These are phyloP conservation scores for Arachnomyces sp. DNA, from an alignment of 2,329 filamentous ascomycete genomes.

Conservation along the genomic window DNA sequence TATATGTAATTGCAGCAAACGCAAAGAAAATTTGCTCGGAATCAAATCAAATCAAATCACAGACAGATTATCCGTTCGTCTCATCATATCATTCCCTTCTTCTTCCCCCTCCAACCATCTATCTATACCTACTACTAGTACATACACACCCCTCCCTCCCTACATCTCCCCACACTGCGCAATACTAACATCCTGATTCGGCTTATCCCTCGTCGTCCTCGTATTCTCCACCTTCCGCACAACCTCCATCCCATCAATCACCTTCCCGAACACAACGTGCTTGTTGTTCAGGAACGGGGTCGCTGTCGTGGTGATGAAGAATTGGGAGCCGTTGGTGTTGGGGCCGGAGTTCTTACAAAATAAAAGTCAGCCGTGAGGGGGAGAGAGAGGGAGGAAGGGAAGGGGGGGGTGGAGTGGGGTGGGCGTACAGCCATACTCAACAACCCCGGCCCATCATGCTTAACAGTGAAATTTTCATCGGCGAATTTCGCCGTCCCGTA, in stretches of 20 bases:
- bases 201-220: slow-evolving; percentile 65
- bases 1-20: too few species aligned
- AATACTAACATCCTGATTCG: slow-evolving; percentile 75
- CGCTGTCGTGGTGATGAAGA: slow-evolving; percentile 88
- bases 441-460: slow-evolving; percentile 70
- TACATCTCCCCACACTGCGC: slow-evolving; percentile 91
- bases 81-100: background rate
- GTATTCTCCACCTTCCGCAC: slow-evolving; percentile 89
- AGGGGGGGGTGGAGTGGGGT: background rate
- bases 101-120: too few species aligned
- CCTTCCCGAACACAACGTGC: slow-evolving; percentile 91
- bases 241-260: slow-evolving; percentile 82
- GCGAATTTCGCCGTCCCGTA: slow-evolving; percentile 77
- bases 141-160: too few species aligned
- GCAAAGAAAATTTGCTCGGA: too few species aligned
- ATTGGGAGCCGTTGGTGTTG: slow-evolving; percentile 90
- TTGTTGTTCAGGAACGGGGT: slow-evolving; percentile 86
- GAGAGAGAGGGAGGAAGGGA: slow-evolving; percentile 1
- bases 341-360: slow-evolving; percentile 86
- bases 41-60: too few species aligned
- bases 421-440: slow-evolving; percentile 82
- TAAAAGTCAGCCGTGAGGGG: background rate
- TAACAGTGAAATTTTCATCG: slow-evolving; percentile 80
- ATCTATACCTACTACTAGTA: too few species aligned
- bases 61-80: background rate